A percentile compares a stretch with the other conserved stretches of the same genome.
phyloP scores from a whole-genome alignment of 2,329 filamentous ascomycete species.

The Colletotrichum cuscutae region DNA sequence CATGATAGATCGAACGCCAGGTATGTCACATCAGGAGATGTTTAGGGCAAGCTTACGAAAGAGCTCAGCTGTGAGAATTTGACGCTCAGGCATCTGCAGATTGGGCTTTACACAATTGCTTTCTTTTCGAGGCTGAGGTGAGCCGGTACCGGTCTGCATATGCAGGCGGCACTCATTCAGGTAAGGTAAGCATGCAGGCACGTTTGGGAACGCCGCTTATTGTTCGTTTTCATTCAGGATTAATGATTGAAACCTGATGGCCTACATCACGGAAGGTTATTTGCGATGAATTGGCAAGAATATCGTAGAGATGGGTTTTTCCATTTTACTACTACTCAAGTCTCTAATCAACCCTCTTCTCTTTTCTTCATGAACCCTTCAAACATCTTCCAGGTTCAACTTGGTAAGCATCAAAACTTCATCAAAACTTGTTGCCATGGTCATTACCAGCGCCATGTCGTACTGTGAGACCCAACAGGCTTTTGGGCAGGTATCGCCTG shows the following conservation, averaged over 20 bases:
- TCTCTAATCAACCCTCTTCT: not conserved
- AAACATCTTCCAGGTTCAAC: not conserved
- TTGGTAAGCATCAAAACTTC: not conserved
- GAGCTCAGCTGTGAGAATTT: too few species aligned
- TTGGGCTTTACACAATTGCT: too few species aligned
- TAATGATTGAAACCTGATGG: not conserved
- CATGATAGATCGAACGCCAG: too few species aligned
- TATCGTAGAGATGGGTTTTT: not conserved
- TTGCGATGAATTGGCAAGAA: not conserved
- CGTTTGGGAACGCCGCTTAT: not conserved
- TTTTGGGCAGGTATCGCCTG: constrained; percentile 25
- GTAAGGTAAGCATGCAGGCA: not conserved
- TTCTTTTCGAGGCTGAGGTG: too few species aligned
- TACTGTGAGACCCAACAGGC: constrained; percentile 33
- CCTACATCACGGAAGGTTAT: not conserved
- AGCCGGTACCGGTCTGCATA: too few species aligned
- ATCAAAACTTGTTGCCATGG: not conserved
- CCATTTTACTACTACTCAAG: not conserved
- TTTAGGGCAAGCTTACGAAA: too few species aligned
- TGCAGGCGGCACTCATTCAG: too few species aligned
- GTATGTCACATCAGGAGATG: too few species aligned
- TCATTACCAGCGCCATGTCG: constrained; percentile 32
- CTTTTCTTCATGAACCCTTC: not conserved
- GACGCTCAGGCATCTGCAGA: too few species aligned
- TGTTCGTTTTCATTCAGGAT: not conserved